Evolutionary conservation across 2,329 filamentous ascomycete genomes (phyloP).

Genomic region (Ophiostoma tasmaniense): DNA sequence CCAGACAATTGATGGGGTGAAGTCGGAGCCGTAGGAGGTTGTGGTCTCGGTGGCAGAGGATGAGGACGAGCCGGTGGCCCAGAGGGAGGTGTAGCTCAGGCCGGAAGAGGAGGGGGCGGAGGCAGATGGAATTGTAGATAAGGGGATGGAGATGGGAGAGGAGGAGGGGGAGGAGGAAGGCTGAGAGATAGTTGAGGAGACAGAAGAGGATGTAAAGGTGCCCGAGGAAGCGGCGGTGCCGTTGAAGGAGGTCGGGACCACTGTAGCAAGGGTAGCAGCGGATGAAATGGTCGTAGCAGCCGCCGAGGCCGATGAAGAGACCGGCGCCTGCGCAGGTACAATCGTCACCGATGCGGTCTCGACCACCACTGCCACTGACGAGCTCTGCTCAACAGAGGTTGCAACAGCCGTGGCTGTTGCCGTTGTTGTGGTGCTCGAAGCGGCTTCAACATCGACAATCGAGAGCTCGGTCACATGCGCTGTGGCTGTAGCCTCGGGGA

Average conservation of each 20-base stretch:
- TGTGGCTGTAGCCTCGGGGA: constrained; percentile 16
- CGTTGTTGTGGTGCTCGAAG: constrained; percentile 11
- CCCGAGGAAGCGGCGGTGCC: neutral
- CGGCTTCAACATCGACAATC: constrained; percentile 20
- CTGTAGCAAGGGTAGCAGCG: neutral
- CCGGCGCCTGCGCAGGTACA: neutral
- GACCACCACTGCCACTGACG: neutral
- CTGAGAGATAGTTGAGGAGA: neutral
- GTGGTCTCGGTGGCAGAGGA: constrained; percentile 1
- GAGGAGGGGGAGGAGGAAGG: neutral
- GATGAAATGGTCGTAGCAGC: neutral
- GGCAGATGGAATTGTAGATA: neutral
- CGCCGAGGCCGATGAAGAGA: neutral
- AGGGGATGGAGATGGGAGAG: neutral
- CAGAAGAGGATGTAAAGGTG: neutral
- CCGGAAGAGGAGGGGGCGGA: neutral
- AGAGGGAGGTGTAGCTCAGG: neutral
- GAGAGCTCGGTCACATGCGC: constrained; percentile 24
- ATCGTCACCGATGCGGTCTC: neutral
- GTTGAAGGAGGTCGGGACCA: neutral
- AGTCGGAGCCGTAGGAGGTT: constrained; percentile 7
- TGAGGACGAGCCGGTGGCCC: neutral
- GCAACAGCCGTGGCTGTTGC: constrained; percentile 4
- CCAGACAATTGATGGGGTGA: neutral
- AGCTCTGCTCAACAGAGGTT: neutral